These are phyloP conservation scores for Metschnikowia rubicola DNA, from an alignment of 805 yeast species.

Conservation along the genomic window DNA sequence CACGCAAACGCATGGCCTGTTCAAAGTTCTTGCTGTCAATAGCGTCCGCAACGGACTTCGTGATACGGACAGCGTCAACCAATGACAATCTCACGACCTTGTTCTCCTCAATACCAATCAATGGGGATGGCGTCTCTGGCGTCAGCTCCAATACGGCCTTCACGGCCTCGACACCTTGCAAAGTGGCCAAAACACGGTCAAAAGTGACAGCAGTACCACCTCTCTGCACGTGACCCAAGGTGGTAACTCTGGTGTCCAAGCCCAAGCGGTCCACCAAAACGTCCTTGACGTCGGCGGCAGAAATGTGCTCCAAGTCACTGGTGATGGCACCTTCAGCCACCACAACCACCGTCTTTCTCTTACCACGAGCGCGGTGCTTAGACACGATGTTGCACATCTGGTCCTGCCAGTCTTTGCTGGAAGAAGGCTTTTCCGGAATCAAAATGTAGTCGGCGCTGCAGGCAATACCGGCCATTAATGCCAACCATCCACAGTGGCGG, in stretches of 20 bases:
- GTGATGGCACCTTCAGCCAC: slow-evolving; percentile 85
- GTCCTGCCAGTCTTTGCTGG: slow-evolving; percentile 59
- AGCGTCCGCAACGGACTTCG: slow-evolving; percentile 70
- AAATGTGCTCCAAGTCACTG: slow-evolving; percentile 62
- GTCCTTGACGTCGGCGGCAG: slow-evolving; percentile 60
- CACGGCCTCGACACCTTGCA: slow-evolving; percentile 82
- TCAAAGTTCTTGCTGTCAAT: slow-evolving; percentile 64
- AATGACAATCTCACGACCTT: slow-evolving; percentile 64
- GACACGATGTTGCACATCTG: slow-evolving; percentile 61
- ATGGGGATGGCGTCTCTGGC: slow-evolving; percentile 73
- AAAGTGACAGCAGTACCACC: slow-evolving; percentile 80
- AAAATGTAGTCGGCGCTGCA: slow-evolving; percentile 78
- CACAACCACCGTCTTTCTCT: slow-evolving; percentile 73
- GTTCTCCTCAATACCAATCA: slow-evolving; percentile 72
- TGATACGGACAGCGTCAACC: slow-evolving; percentile 68
- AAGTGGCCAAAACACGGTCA: slow-evolving; percentile 68
- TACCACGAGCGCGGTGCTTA: slow-evolving; percentile 67
- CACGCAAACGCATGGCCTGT: slow-evolving; percentile 68
- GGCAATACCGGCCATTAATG: slow-evolving; percentile 74
- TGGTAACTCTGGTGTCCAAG: slow-evolving; percentile 73
- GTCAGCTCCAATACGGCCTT: slow-evolving; percentile 65
- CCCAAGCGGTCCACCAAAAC: slow-evolving; percentile 61
- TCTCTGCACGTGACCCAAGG: slow-evolving; percentile 77
- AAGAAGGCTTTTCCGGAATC: slow-evolving; percentile 77
- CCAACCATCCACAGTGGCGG: slow-evolving; percentile 87